Evolutionary conservation across 2,329 filamentous ascomycete species (phyloP).

Genomic region (Epicoccum sorghinum): DNA sequence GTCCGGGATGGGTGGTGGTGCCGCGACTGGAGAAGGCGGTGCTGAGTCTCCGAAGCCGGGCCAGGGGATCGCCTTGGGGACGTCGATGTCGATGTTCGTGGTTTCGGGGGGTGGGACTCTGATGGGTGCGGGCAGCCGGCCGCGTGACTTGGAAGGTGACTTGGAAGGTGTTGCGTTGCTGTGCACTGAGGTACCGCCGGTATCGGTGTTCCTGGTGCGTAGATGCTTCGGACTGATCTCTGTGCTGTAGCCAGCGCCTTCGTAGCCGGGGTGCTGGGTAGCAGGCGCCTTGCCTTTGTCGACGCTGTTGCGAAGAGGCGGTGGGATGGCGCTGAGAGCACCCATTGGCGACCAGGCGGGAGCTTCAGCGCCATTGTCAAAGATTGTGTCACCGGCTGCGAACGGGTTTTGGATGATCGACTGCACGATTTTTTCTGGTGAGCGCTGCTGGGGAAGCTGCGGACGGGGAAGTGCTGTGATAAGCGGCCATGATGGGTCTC

Average conservation of each 20-base stretch:
- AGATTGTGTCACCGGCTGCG: not conserved
- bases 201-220: no score
- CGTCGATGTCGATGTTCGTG: not conserved
- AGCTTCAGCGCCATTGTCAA: not conserved
- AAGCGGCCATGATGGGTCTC: not conserved
- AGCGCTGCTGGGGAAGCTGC: slow-evolving; percentile 5
- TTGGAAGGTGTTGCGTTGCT: not conserved
- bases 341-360: slow-evolving; percentile 22
- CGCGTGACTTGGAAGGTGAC: slow-evolving; percentile 10
- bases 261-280: no score
- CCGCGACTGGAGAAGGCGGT: slow-evolving; percentile 6
- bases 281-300: not conserved
- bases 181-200: not conserved
- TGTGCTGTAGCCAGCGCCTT: slow-evolving; percentile 22
- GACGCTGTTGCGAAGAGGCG: slow-evolving; percentile 14
- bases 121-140: slow-evolving; percentile 28
- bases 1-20: slow-evolving; percentile 26
- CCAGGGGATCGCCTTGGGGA: slow-evolving; percentile 8
- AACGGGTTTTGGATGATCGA: slow-evolving; percentile 23
- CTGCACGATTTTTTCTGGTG: slow-evolving; percentile 25
- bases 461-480: slow-evolving; percentile 2
- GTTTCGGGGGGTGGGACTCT: slow-evolving; percentile 17
- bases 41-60: slow-evolving; percentile 19
- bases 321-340: slow-evolving; percentile 28
- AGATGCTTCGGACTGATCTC: slow-evolving; percentile 18